Percentiles rank a stretch among this genome's conserved stretches.
Evolutionary conservation across 1,139 yeast species (phyloP).

Genomic region (Lodderomyces parapsilosis): DNA sequence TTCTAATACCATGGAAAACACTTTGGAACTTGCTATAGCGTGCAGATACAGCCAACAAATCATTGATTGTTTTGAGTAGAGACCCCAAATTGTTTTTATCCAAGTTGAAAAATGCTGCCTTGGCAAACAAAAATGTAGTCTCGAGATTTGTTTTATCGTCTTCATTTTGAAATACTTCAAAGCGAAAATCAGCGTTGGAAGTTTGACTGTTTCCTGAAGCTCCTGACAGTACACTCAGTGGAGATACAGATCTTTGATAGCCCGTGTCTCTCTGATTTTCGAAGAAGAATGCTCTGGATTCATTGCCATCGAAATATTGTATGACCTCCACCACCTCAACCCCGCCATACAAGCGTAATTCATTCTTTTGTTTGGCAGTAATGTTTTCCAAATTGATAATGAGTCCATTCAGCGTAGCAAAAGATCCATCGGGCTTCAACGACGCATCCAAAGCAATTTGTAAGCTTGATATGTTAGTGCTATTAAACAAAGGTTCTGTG

Average conservation of each 20-base stretch:
- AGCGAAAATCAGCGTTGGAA: constrained; percentile 48
- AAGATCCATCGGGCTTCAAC: constrained; percentile 34
- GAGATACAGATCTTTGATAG: constrained; percentile 7
- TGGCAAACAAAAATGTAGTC: constrained; percentile 46
- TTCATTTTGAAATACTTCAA: constrained; percentile 42
- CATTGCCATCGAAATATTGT: constrained; percentile 14
- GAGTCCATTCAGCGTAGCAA: constrained; percentile 29
- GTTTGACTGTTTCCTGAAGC: constrained; percentile 9
- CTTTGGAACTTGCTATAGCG: constrained; percentile 9
- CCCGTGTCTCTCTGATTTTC: constrained; percentile 11
- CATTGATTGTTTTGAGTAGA: constrained; percentile 16
- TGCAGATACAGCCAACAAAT: constrained; percentile 11
- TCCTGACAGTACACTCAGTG: constrained; percentile 10
- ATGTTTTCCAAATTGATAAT: constrained; percentile 30
- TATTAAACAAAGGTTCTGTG: constrained; percentile 26
- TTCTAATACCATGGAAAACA: constrained; percentile 13
- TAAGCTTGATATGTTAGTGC: constrained; percentile 33
- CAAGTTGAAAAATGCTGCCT: constrained; percentile 34
- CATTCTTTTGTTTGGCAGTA: constrained; percentile 42
- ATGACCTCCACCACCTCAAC: constrained; percentile 27
- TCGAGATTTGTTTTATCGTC: constrained; percentile 27
- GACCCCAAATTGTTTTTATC: constrained; percentile 21
- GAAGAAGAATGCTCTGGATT: constrained; percentile 21
- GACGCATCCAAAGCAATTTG: constrained; percentile 48
- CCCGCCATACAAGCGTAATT: constrained; percentile 47